Evolutionary conservation across 1,284 basidiomycete genomes (phyloP), one percentile per base, ranked within the genome.

Genomic region (Malassezia sympodialis): DNA sequence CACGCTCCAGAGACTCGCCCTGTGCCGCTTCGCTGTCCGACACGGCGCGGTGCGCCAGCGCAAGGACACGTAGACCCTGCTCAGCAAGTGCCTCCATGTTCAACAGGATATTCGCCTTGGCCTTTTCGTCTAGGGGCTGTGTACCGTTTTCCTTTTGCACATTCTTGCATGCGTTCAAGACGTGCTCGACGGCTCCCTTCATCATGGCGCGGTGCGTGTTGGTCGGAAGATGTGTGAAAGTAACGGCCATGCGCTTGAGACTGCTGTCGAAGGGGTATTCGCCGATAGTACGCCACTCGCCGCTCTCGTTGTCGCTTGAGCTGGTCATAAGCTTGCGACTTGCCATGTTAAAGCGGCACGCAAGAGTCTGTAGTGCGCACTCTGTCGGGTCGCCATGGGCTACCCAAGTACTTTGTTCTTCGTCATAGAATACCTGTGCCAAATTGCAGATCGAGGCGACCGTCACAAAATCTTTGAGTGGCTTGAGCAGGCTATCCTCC

Each of bases 351-450:
- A 76, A 76, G 11, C 76, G 64, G 60, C 80, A 79, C 0, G 81
- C 81, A 51, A 82, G 82, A 7, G 84, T 83, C 70, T 84, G 83
- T 6, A 85, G 78, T 0, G 83, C 82, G 45, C 74, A 73, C 52
- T 78, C 77, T 15, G 84, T 86, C 1, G 84, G 82, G 63, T 86
- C 84, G 27, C 84, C 84, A 42, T 82, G 81, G 0, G 82, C 81
- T 35, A 80, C 79, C 84, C 84, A 85, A 6, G 61, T 60, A 45
- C 61, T 58, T 2, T 59, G 62, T 48, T 72, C 70, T 57, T 71
- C 63, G 51, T 71, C 70, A 51, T 72, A 59, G 59, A 72, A 67
- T 4, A 73, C 72, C 6, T 61, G 68, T 40, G 72, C 72, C n/a
- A 69, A 59, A 53, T 73, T 73, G 63, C 72, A 73, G 47, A 73